phyloP scores from a whole-genome alignment of 1,284 basidiomycete genomes.

The Sanghuangporus weigelae region DNA sequence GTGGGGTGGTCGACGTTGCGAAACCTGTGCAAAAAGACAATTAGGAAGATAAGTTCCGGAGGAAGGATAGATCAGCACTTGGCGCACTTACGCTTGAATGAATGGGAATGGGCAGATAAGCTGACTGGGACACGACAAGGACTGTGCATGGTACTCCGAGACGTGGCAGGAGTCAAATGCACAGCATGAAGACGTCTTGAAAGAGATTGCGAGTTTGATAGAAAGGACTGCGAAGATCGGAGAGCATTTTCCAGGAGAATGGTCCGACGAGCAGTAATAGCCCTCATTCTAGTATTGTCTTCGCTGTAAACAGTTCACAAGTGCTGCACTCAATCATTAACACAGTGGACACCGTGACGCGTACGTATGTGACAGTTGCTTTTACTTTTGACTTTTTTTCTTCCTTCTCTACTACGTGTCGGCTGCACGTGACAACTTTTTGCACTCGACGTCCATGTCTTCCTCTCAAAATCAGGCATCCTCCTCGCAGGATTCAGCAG shows the following conservation, averaged over 20 bases:
- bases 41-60: slow-evolving; percentile 4
- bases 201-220: background rate
- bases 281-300: slow-evolving; percentile 9
- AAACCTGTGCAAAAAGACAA: slow-evolving; percentile 47
- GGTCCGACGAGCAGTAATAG: background rate
- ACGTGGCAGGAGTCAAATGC: slow-evolving; percentile 8
- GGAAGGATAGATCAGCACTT: background rate
- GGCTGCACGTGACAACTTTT: background rate
- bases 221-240: background rate
- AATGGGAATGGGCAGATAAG: slow-evolving; percentile 10
- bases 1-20: slow-evolving; percentile 77
- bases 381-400: background rate
- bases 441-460: slow-evolving; percentile 12
- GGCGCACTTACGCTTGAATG: slow-evolving; percentile 13
- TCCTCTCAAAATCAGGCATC: slow-evolving; percentile 19
- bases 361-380: background rate
- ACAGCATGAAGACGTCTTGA: slow-evolving; percentile 12
- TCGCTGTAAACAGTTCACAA: slow-evolving; percentile 3
- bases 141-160: slow-evolving; percentile 1
- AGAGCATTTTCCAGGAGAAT: background rate
- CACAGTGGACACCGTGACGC: background rate
- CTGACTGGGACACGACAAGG: slow-evolving; percentile 2
- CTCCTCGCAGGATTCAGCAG: slow-evolving; percentile 39
- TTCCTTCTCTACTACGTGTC: background rate
- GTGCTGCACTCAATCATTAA: background rate